A percentile compares a stretch with the other conserved stretches of the same genome.
Conservation (phyloP, 2,329 filamentous ascomycete genomes). For the Beauveria scarabaeidicola region DNA sequence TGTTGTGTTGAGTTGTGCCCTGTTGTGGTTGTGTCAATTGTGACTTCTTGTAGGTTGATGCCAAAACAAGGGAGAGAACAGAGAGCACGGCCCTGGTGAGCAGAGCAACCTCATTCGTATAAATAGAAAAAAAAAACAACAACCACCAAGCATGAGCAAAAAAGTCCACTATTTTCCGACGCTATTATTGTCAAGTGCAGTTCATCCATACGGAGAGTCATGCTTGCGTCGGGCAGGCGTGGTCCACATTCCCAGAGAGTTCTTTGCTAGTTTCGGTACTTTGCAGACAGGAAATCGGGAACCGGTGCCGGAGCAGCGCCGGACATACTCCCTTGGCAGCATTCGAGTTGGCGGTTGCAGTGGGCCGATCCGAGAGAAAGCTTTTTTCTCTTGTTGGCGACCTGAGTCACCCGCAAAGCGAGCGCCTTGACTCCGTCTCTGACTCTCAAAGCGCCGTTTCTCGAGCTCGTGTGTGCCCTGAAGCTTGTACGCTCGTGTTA, state of each 20-base stretch:
- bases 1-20: background rate
- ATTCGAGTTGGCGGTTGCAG: background rate
- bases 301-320: background rate
- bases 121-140: background rate
- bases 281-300: conserved; percentile 4
- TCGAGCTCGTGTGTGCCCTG: background rate
- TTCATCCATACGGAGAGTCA: background rate
- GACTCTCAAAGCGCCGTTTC: background rate
- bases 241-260: conserved; percentile 1
- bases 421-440: background rate
- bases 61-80: background rate
- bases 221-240: background rate
- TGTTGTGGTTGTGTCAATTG: background rate
- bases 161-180: conserved; percentile 7
- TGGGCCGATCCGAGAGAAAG: conserved; percentile 7
- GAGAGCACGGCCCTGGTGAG: too few relatives aligned
- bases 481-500: too few relatives aligned
- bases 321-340: background rate
- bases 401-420: background rate
- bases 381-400: background rate
- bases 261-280: conserved; percentile 6
- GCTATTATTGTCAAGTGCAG: conserved; percentile 1
- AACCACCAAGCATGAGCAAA: background rate
- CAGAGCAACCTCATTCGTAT: background rate
- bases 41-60: background rate